These are phyloP conservation scores for Pyrus bretschneideri DNA, from an alignment of 306 rosid species.

Conservation along the genomic window DNA sequence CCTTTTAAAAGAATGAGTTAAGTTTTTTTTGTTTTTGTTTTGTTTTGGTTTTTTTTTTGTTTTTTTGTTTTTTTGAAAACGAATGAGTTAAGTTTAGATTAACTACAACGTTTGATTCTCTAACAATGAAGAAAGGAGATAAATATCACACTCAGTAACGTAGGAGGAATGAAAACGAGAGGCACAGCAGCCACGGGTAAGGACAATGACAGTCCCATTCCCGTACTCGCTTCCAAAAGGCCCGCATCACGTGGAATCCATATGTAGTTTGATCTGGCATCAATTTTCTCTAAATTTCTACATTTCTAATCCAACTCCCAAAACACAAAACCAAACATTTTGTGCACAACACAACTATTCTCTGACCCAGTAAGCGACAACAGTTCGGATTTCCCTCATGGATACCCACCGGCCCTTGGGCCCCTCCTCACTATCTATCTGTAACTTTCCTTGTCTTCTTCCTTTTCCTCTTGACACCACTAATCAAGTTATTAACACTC, in stretches of 20 bases:
- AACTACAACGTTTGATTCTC: not conserved
- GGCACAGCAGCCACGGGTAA: conserved; percentile 79
- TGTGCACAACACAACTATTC: not conserved
- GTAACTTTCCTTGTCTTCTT: conserved; percentile 28
- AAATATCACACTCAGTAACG: not conserved
- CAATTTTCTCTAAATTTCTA: conserved; percentile 1
- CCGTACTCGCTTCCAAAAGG: conserved; percentile 67
- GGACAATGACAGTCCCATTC: conserved; percentile 95
- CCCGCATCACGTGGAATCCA: conserved; percentile 93
- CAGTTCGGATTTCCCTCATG: conserved; percentile 48
- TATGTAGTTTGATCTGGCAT: conserved; percentile 39
- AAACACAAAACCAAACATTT: conserved; percentile 18
- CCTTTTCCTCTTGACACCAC: not conserved
- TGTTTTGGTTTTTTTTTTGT: too few relatives aligned
- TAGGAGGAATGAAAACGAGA: not conserved
- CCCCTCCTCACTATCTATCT: conserved; percentile 30
- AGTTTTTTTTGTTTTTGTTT: too few relatives aligned
- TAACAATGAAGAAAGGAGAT: not conserved
- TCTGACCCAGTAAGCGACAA: conserved; percentile 40
- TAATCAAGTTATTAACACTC: not conserved
- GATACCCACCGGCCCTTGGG: conserved; percentile 30
- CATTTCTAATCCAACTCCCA: conserved; percentile 25
- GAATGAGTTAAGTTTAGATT: not conserved
- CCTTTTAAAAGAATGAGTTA: not conserved
- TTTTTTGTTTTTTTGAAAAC: too few relatives aligned